Conservation (phyloP, 1,139 yeast genomes). For the Diutina rugosa region DNA sequence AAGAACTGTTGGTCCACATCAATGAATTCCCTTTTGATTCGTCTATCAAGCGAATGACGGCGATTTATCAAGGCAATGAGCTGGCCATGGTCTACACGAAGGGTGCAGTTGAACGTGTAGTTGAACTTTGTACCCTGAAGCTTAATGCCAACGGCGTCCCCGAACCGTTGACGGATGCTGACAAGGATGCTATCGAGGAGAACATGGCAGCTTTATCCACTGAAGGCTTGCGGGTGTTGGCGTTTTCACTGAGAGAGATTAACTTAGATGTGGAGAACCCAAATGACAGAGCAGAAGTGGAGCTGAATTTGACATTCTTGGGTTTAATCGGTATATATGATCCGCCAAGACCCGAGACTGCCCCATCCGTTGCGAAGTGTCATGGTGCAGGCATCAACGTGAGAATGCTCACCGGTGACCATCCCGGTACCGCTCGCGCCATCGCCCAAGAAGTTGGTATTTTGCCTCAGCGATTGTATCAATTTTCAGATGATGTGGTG, state of each 20-base stretch:
- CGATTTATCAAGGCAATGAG: constrained; percentile 26
- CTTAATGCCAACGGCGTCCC: constrained; percentile 11
- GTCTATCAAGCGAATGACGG: constrained; percentile 62
- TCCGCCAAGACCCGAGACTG: constrained; percentile 69
- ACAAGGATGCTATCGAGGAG: constrained; percentile 27
- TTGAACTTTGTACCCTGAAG: constrained; percentile 40
- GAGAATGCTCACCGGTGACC: constrained; percentile 81
- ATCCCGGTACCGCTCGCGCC: constrained; percentile 71
- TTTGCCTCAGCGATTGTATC: constrained; percentile 46
- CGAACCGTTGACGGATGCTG: neutral
- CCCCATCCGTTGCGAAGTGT: constrained; percentile 52
- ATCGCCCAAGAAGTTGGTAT: constrained; percentile 82
- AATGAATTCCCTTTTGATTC: constrained; percentile 74
- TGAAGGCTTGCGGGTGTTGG: constrained; percentile 64
- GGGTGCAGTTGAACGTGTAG: constrained; percentile 71
- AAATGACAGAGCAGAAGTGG: constrained; percentile 38
- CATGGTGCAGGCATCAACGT: constrained; percentile 72
- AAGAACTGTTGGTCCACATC: constrained; percentile 23
- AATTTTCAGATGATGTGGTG: neutral
- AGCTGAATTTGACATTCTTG: constrained; percentile 42
- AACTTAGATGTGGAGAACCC: constrained; percentile 10
- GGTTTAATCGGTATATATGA: constrained; percentile 76
- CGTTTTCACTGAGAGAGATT: constrained; percentile 38
- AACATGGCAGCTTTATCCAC: constrained; percentile 53
- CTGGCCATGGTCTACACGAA: constrained; percentile 37